These are phyloP conservation scores for Apiotrichum gracile DNA, from an alignment of 1,284 basidiomycete genomes.

Conservation along the genomic window DNA sequence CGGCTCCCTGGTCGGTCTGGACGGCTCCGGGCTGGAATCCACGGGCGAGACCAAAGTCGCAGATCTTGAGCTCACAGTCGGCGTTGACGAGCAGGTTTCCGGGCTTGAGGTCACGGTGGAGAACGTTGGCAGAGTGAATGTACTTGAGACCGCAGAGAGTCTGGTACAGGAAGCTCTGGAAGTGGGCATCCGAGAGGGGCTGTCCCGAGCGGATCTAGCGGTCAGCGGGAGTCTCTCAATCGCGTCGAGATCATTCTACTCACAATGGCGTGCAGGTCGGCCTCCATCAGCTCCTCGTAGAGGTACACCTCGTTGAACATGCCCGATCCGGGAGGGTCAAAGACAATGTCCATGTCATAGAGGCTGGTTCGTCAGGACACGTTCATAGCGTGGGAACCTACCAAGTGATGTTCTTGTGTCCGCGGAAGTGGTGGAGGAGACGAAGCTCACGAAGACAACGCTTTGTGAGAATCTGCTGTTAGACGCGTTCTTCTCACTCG, in stretches of 20 bases:
- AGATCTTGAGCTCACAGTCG: conserved; percentile 96
- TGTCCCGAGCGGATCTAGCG: conserved; percentile 98
- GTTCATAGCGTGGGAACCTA: not conserved
- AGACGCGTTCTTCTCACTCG: conserved; percentile 4
- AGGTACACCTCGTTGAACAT: conserved; percentile 95
- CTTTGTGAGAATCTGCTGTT: conserved; percentile 74
- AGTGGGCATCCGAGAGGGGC: conserved; percentile 95
- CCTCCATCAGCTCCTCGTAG: conserved; percentile 98
- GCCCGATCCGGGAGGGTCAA: conserved; percentile 65
- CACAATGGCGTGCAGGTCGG: conserved; percentile 97
- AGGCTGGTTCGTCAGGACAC: conserved; percentile 52
- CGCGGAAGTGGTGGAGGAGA: conserved; percentile 90
- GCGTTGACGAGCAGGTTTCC: conserved; percentile 93
- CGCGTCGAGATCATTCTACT: too few relatives aligned
- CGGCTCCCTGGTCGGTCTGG: conserved; percentile 61
- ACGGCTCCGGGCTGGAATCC: conserved; percentile 77
- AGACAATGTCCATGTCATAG: conserved; percentile 96
- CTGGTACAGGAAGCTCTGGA: conserved; percentile 98
- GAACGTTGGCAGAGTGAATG: conserved; percentile 96
- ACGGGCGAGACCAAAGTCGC: conserved; percentile 95
- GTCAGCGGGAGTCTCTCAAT: too few relatives aligned
- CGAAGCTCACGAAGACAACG: conserved; percentile 89
- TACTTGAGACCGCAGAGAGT: conserved; percentile 96
- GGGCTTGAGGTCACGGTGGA: conserved; percentile 97
- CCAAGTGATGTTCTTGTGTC: conserved; percentile 92